Conservation (phyloP, 1,284 basidiomycete species). For the Phellopilus nigrolimitatus region DNA sequence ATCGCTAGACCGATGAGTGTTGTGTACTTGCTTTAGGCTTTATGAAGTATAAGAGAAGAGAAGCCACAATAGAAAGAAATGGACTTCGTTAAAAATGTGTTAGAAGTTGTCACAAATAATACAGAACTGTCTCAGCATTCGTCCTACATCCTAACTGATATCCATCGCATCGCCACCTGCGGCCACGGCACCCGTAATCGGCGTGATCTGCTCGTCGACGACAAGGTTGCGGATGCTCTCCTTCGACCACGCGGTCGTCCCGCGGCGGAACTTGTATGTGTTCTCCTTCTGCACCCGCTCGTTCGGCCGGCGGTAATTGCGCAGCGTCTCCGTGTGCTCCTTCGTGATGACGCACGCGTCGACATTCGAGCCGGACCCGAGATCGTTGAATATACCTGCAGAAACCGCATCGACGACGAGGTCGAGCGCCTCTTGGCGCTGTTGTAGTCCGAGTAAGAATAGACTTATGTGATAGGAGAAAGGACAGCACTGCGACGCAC, state of each 20-base stretch:
- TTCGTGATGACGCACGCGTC: slow-evolving; percentile 95
- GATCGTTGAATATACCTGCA: slow-evolving; percentile 98
- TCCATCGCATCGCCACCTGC: slow-evolving; percentile 68
- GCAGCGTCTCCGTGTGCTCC: slow-evolving; percentile 77
- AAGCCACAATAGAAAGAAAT: neutral
- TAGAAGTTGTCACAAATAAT: slow-evolving; percentile 1
- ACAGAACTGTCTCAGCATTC: neutral
- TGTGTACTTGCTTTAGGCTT: no score
- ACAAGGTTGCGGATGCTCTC: slow-evolving; percentile 73
- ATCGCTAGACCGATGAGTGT: neutral
- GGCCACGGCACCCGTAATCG: slow-evolving; percentile 27
- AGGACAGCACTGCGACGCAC: slow-evolving; percentile 34
- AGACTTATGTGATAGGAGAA: slow-evolving; percentile 3
- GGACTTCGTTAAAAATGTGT: neutral
- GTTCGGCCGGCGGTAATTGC: slow-evolving; percentile 92
- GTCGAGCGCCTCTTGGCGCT: slow-evolving; percentile 80
- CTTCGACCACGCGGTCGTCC: slow-evolving; percentile 85
- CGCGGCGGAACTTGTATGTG: slow-evolving; percentile 78
- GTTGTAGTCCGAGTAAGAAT: slow-evolving; percentile 15
- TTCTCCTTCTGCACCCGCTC: slow-evolving; percentile 81
- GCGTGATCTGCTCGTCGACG: slow-evolving; percentile 63
- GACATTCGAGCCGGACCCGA: slow-evolving; percentile 96
- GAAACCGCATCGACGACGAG: slow-evolving; percentile 87
- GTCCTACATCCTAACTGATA: slow-evolving; percentile 43
- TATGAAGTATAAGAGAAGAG: no score